Evolutionary conservation across 192 early-diverging fungal species (phyloP), one percentile per base, ranked within the genome.

Genomic region (Piromyces sp.): DNA sequence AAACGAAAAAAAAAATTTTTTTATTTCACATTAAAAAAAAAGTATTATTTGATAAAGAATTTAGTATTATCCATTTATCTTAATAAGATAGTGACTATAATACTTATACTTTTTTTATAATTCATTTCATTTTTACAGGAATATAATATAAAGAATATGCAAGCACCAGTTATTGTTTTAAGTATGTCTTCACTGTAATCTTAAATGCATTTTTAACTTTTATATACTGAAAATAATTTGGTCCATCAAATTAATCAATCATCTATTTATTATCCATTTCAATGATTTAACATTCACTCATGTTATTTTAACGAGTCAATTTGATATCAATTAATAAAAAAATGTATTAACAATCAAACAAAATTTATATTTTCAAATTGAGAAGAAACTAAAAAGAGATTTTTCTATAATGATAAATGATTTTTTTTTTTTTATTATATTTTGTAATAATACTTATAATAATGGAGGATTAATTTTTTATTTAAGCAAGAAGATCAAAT

Each of bases 111-210:
- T 68, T n/a, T 68, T 68, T 68, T 68, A 28, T 68, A 68, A 7
- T 3, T 51, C 4, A 68, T 7, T 68, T 26, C 19, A 11, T n/a
- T 68, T 22, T n/a, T n/a, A 9, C 17, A n/a, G 51, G 26, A 68
- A 68, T 68, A 28, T 68, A 68, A n/a, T n/a, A 22, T n/a, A 68
- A 28, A 17, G n/a, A 68, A 68, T 68, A 94, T 94, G 93, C 93
- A 94, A 86, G 87, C 93, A 80, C 94, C 93, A 80, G 94, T 96
- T 80, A 91, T 96, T 86, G 95, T 96, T 29, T 91, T 96, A 87
- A 96, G 93, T 94, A 89, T 84, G 92, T 33, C 84, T 29, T 42
- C 22, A 79, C 36, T 33, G 19, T 80, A 79, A 51, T 68, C 13
- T 38, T 83, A 26, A n/a, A 81, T 68, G 29, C 29, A 26, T 79